Evolutionary conservation across 345 rosid genomes (phyloP), one percentile per base, ranked within the genome.

Genomic region (Sisymbrium irio): DNA sequence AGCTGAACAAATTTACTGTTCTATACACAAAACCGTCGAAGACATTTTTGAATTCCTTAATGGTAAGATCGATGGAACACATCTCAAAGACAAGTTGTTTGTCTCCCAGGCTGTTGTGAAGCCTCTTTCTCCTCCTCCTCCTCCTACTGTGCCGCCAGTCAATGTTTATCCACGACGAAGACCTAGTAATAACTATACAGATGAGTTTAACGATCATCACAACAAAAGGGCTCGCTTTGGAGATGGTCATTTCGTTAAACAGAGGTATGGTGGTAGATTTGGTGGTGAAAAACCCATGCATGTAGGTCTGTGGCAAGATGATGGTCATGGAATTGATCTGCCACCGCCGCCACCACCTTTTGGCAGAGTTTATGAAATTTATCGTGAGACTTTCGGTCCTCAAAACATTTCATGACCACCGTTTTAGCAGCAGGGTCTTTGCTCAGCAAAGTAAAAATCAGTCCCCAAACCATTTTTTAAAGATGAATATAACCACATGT

Each of bases 81-180:
- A 71, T 68, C 62, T 84, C 60, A 77, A 44, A 71, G 70, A 70
- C 19, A 74, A 42, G 20, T 20, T 86, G 47, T 86, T 86, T 76
- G 79, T 65, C 36, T 44, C 44, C 27, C 74, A 63, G 37, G 20
- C 71, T 5, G 17, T 33, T 40, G 40, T 65, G 25, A 25, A 47
- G 19, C 61, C 32, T 65, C 37, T 36, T 67, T 63, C 41, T 54
- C 45, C 40, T 57, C 25, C 25, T 67, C 17, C 46, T 14, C 1
- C 17, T 42, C 54, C 55, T 20, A 7, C n/a, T 50, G 44, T 44
- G 62, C 39, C 14, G 20, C 10, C 51, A 17, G 41, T 15, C 4
- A n/a, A 42, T 46, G 65, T 27, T 58, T 47, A 66, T 41, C 50
- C 58, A 46, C 66, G 57, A 45, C 44, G 57, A 45, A 36, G 8